phyloP scores from a whole-genome alignment of 2,329 filamentous ascomycete species.

The Colletotrichum sp. region DNA sequence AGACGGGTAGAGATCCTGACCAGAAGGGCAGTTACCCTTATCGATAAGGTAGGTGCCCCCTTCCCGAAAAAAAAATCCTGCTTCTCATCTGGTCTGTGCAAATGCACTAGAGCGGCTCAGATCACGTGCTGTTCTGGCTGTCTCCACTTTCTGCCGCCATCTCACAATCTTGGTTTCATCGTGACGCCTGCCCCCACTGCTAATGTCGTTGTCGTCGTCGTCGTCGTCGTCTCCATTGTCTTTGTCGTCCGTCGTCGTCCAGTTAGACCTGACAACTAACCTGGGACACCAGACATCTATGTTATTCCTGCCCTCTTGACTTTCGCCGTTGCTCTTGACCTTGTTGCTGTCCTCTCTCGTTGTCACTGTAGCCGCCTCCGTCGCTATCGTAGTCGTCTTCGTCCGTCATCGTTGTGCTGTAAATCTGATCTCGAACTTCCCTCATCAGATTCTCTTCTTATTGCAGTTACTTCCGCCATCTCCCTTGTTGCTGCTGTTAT shows the following conservation, averaged over 20 bases:
- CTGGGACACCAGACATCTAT: neutral
- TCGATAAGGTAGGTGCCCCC: neutral
- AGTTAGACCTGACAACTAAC: neutral
- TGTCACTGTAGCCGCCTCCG: neutral
- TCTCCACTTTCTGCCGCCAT: neutral
- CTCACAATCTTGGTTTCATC: rapidly evolving
- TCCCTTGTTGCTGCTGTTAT: neutral
- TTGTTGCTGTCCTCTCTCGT: neutral
- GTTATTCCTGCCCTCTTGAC: rapidly evolving
- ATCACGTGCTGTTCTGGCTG: neutral
- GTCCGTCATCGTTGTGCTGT: neutral
- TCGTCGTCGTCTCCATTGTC: neutral
- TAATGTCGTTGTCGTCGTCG: no score
- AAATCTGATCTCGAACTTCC: neutral
- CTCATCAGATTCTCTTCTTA: neutral
- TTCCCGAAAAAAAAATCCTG: neutral
- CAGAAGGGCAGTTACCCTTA: neutral
- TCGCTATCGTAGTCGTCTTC: neutral
- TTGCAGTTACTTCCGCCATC: neutral
- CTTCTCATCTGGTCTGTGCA: neutral
- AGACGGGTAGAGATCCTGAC: neutral
- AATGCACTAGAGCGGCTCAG: neutral
- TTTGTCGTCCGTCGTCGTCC: neutral
- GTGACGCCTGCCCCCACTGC: no score
- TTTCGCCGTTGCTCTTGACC: neutral